These are phyloP conservation scores for Dothistroma septosporum DNA, from an alignment of 2,329 filamentous ascomycete genomes.

Conservation along the genomic window DNA sequence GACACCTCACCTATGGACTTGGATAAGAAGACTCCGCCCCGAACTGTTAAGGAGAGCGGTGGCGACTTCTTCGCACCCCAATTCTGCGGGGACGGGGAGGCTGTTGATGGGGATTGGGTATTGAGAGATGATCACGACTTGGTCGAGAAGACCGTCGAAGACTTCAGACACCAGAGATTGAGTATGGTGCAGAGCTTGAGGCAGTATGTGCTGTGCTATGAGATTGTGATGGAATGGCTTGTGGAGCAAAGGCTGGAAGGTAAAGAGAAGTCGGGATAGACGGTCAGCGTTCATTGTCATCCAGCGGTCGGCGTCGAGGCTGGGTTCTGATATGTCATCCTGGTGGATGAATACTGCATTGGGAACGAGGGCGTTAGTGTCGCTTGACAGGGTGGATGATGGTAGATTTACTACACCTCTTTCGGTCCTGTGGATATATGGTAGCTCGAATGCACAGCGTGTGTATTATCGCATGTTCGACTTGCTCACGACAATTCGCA, in stretches of 20 bases:
- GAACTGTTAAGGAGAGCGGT: slow-evolving; percentile 6
- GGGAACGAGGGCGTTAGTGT: not conserved
- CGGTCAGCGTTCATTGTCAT: not conserved
- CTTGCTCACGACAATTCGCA: no score
- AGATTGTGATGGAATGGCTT: slow-evolving; percentile 88
- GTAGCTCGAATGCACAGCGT: no score
- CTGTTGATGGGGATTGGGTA: slow-evolving; percentile 58
- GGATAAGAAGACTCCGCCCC: slow-evolving; percentile 19
- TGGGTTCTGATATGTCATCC: not conserved
- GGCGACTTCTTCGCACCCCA: slow-evolving; percentile 30
- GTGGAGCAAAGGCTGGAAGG: slow-evolving; percentile 39
- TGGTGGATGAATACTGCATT: not conserved
- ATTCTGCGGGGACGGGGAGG: slow-evolving; percentile 27
- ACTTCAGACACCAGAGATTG: slow-evolving; percentile 80
- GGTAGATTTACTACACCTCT: no score
- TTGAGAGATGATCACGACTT: slow-evolving; percentile 68
- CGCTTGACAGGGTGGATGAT: no score
- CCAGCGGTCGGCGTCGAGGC: not conserved
- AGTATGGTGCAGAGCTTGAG: slow-evolving; percentile 96
- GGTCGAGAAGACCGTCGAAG: slow-evolving; percentile 81
- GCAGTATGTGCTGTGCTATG: slow-evolving; percentile 95
- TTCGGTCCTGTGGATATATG: no score
- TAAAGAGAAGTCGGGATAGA: not conserved
- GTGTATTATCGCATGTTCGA: no score
- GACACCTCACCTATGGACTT: slow-evolving; percentile 45